Base-by-base conservation (phyloP, 106 monocot genomes). In the Dendrobium huoshanense region DNA sequence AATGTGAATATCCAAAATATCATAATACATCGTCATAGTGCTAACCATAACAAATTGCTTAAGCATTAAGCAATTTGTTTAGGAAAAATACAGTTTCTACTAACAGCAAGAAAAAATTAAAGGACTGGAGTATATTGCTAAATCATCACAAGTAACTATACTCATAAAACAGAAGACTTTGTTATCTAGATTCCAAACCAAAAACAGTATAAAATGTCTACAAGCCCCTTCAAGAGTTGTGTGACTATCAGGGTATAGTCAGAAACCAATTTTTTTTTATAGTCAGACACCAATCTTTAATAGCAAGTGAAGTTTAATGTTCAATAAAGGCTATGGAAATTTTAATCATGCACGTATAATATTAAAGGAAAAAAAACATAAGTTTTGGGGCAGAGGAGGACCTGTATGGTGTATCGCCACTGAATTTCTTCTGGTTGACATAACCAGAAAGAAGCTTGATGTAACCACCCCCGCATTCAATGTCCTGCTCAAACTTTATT, bases 351-450 rank as follows among this genome's bases (percentile, higher is more conserved):
- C 74, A 43, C 20, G 44, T 19, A n/a, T 2, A 74, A 74, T 15
- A 74, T 74, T 19, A 42, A 42, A 74, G 29, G 7, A 74, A 74
- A 70, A 13, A 4, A 2, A 22, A 9, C 5, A 64, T 22, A 54
- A 11, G 54, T 54, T 9, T 20, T 22, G 22, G 9, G 11, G 70
- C 13, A 16, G 9, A 7, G 24, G 49, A 7, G 25, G 43, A 94
- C 97, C 97, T 97, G 89, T 97, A 97, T 74, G 97, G 97, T 81
- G 97, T 91, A 81, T 97, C 90, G 58, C 97, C 97, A 56, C 97
- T 82, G 77, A 97, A 97, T 83, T 94, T 97, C 85, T 94, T 97
- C 86, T 94, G 97, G 85, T 94, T 97, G 77, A 97, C 97, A 80
- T 94, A 97, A 64, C 97, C 92, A 84, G 97, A 97, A 74, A 89